Base-by-base conservation (phyloP, 805 yeast species). In the Komagataella ulmi region DNA sequence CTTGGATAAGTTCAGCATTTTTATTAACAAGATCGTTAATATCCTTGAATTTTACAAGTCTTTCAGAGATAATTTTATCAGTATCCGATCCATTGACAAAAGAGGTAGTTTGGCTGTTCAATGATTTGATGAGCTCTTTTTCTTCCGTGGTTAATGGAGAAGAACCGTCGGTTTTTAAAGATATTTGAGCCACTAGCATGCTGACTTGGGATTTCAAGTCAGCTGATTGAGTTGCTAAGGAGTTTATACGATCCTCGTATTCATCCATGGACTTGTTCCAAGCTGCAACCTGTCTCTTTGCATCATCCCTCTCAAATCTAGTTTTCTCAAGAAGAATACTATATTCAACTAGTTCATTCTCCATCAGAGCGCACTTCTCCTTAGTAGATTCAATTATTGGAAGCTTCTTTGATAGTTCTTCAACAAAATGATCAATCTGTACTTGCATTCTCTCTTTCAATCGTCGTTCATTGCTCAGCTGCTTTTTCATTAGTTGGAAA, bases 141-240 rank as follows among this genome's bases (percentile, higher is more conserved):
- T 91, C 97, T 12, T 77, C 77, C 0, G 72, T 64, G 4, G 85
- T 75, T 44, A 91, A 67, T 7, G 91, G 86, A 45, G 69, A 71
- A 44, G 78, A 78, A n/a, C 77, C 69, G 50, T 73, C 74, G 10
- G 74, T 77, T 48, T 80, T 73, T 1, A 84, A 68, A 24, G 80
- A 72, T 1, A 86, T 71, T 60, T 85, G 88, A 14, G 84, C 75
- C 44, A 91, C 71, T 44, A 89, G 72, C 49, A 74, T 75, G 57
- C 86, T 88, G n/a, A 93, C 76, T 63, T 91, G 98, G 46, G 81
- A 79, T 6, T 95, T 86, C 45, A 91, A 68, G 60, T 91, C 97
- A 24, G 74, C 67, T 46, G 83, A 76, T 56, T 83, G 80, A 52
- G 75, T 77, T 47, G 75, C 72, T 55, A 85, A 63, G 4, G 76